These are phyloP conservation scores for Anisogramma anomala DNA, from an alignment of 2,329 filamentous ascomycete genomes.

Conservation along the genomic window DNA sequence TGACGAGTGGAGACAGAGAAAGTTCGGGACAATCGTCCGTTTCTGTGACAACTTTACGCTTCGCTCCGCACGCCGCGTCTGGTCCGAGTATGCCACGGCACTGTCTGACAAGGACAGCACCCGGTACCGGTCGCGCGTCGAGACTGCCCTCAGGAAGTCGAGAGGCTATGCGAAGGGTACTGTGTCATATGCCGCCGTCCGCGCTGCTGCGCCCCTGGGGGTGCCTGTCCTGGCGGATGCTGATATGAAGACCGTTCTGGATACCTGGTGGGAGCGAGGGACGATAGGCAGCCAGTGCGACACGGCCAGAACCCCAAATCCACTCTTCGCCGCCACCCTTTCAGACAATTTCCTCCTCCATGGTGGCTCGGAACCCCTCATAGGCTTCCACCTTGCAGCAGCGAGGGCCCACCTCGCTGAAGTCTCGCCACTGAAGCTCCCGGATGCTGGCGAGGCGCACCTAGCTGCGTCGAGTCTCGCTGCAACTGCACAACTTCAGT, in stretches of 20 bases:
- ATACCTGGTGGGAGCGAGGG: slow-evolving; percentile 8
- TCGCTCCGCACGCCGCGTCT: slow-evolving; percentile 27
- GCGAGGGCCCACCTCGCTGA: slow-evolving; percentile 29
- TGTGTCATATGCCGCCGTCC: background rate
- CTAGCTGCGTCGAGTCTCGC: slow-evolving; percentile 8
- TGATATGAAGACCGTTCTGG: background rate
- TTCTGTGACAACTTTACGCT: slow-evolving; percentile 20
- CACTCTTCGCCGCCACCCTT: slow-evolving; percentile 30
- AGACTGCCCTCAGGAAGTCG: slow-evolving; percentile 5
- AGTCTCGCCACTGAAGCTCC: slow-evolving; percentile 27
- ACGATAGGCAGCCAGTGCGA: background rate
- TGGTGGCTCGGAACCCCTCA: slow-evolving; percentile 38
- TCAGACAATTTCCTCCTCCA: slow-evolving; percentile 30
- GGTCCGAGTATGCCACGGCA: slow-evolving; percentile 24
- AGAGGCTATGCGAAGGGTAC: background rate
- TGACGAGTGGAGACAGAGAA: slow-evolving; percentile 31
- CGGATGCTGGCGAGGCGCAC: background rate
- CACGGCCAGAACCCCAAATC: slow-evolving; percentile 27
- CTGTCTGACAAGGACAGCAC: slow-evolving; percentile 12
- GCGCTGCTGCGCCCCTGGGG: slow-evolving; percentile 4
- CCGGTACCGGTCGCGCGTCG: slow-evolving; percentile 15
- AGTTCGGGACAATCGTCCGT: slow-evolving; percentile 27
- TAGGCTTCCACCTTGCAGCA: slow-evolving; percentile 46
- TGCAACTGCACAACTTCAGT: slow-evolving; percentile 31
- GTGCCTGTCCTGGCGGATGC: background rate